A percentile compares a stretch with the other conserved stretches of the same genome.
Conservation (phyloP, 768 basidiomycete genomes). For the Mycena albidolilacea region DNA sequence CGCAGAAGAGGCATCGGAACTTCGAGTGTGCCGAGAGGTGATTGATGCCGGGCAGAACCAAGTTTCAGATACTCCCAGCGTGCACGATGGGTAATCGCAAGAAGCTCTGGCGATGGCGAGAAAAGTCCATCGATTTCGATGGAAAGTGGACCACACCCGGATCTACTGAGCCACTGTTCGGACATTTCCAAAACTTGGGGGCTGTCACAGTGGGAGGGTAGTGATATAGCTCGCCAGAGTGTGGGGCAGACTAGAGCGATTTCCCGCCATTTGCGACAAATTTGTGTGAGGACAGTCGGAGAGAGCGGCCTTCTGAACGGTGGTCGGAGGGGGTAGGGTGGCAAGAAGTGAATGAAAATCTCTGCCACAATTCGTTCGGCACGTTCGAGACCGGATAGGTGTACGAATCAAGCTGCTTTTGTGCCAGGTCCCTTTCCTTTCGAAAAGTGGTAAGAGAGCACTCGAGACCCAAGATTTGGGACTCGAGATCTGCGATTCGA, state of each 20-base stretch:
- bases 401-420: constrained; percentile 17
- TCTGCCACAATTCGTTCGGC: constrained; percentile 19
- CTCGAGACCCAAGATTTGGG: constrained; percentile 21
- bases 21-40: constrained; percentile 21
- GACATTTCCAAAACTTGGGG: constrained; percentile 11
- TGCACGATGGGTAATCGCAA: constrained; percentile 13
- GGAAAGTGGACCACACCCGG: constrained; percentile 22
- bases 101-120: constrained; percentile 17
- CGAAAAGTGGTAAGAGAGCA: constrained; percentile 10
- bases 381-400: constrained; percentile 12
- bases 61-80: constrained; percentile 25
- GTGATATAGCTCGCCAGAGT: constrained; percentile 18
- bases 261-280: constrained; percentile 23
- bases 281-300: constrained; percentile 25
- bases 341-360: constrained; percentile 25
- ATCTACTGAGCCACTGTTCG: constrained; percentile 13
- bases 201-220: constrained; percentile 10
- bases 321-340: constrained; percentile 20
- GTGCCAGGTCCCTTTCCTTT: constrained; percentile 15
- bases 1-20: constrained; percentile 22
- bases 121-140: constrained; percentile 15
- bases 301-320: constrained; percentile 11
- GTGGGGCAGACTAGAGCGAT: constrained; percentile 20
- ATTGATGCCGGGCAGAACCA: not conserved
- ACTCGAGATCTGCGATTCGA: constrained; percentile 21